A percentile compares a stretch with the other conserved stretches of the same genome.
Conservation (phyloP, 2,329 filamentous ascomycete species). For the Stemphylium lycopersici region DNA sequence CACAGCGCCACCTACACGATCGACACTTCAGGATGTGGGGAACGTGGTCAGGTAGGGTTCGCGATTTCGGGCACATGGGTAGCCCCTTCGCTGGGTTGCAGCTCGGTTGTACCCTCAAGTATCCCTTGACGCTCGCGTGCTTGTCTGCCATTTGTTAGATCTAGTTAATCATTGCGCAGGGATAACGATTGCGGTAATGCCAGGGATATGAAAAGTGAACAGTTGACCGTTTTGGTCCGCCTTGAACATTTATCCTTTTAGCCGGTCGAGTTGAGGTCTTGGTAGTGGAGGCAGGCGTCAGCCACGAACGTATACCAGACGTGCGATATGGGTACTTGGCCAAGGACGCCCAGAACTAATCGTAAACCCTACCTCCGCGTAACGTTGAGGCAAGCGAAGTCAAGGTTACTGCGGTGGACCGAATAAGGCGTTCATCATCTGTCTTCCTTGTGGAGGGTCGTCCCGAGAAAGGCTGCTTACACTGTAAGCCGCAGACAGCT, state of each 20-base stretch:
- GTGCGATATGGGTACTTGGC: conserved; percentile 25
- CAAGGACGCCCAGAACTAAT: conserved; percentile 20
- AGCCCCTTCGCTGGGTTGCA: conserved; percentile 16
- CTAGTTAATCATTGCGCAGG: conserved; percentile 20
- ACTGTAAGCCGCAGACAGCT: conserved; percentile 17
- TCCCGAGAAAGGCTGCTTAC: conserved; percentile 37
- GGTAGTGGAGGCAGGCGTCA: conserved; percentile 24
- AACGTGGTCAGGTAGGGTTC: conserved; percentile 31
- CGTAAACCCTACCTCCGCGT: conserved; percentile 19
- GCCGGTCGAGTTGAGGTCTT: conserved; percentile 19
- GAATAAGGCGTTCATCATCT: conserved; percentile 11
- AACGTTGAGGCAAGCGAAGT: conserved; percentile 20
- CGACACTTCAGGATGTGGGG: conserved; percentile 40
- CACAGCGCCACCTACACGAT: conserved; percentile 32
- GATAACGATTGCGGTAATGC: conserved; percentile 20
- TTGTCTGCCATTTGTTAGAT: conserved; percentile 27
- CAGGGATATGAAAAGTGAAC: conserved; percentile 27
- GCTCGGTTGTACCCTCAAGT: conserved; percentile 36
- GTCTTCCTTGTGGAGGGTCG: conserved; percentile 31
- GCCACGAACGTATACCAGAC: conserved; percentile 30
- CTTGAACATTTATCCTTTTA: conserved; percentile 37
- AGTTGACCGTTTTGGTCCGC: conserved; percentile 27
- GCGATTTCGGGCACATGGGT: conserved; percentile 23
- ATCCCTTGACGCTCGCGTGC: conserved; percentile 22
- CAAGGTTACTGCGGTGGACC: conserved; percentile 14